phyloP scores from a whole-genome alignment of 1,284 basidiomycete species.

The Dichomitus squalens region DNA sequence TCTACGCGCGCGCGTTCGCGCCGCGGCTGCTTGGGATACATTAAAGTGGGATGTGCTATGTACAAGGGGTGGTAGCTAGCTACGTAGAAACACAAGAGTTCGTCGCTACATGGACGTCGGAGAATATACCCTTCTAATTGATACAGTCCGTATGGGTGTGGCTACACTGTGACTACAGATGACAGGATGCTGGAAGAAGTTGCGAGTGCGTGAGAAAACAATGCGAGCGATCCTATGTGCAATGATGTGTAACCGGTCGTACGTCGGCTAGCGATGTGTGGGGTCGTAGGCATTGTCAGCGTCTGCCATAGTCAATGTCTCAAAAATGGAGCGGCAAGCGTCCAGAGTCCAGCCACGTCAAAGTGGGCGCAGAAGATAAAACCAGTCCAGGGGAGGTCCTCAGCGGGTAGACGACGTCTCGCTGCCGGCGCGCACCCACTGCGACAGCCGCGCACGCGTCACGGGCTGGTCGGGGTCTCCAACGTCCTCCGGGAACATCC shows the following conservation, averaged over 20 bases:
- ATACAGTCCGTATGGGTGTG: slow-evolving; percentile 12
- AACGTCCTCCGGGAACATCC: slow-evolving; percentile 43
- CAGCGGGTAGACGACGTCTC: slow-evolving; percentile 9
- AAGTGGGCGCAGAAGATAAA: background rate
- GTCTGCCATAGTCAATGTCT: slow-evolving; percentile 10
- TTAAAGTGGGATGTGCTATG: slow-evolving; percentile 10
- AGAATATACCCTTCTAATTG: slow-evolving; percentile 17
- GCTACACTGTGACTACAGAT: slow-evolving; percentile 15
- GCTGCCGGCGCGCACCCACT: slow-evolving; percentile 58
- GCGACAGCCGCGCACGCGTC: slow-evolving; percentile 47
- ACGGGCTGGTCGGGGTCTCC: slow-evolving; percentile 58
- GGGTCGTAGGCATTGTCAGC: slow-evolving; percentile 1
- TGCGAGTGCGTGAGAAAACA: background rate
- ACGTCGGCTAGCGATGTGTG: slow-evolving; percentile 22
- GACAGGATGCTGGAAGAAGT: background rate
- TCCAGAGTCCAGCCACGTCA: slow-evolving; percentile 1
- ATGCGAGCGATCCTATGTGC: background rate
- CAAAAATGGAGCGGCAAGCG: slow-evolving; percentile 15
- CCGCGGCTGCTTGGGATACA: slow-evolving; percentile 11
- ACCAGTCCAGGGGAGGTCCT: background rate
- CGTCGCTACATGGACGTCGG: slow-evolving; percentile 11
- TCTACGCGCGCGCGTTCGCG: background rate
- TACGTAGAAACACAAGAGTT: slow-evolving; percentile 6
- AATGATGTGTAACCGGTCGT: background rate
- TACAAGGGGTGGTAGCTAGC: slow-evolving; percentile 9